Percentiles rank a stretch among this genome's conserved stretches.
These are phyloP conservation scores for Auricularia sp. DNA, from an alignment of 768 basidiomycete genomes.

Conservation along the genomic window DNA sequence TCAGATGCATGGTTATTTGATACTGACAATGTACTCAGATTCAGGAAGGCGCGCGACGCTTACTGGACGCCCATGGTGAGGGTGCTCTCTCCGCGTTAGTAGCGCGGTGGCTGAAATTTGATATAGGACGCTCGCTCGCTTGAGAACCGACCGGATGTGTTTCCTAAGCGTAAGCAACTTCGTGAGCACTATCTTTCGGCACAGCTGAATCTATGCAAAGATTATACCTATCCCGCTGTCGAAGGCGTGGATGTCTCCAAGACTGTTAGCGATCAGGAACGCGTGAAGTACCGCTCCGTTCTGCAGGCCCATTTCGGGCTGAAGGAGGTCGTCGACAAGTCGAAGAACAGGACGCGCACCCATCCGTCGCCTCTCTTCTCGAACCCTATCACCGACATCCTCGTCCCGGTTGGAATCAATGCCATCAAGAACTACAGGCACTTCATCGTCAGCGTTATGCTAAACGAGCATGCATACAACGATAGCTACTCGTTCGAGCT, in stretches of 20 bases:
- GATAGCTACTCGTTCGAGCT: constrained; percentile 18
- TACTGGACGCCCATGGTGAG: not conserved
- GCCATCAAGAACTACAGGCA: constrained; percentile 16
- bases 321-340: not conserved
- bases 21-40: not conserved
- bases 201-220: constrained; percentile 6
- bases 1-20: not conserved
- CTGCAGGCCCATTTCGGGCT: constrained; percentile 17
- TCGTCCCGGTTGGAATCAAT: constrained; percentile 11
- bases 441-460: constrained; percentile 17
- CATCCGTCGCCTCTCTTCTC: not conserved
- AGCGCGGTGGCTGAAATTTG: no score
- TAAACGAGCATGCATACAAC: constrained; percentile 17
- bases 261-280: constrained; percentile 9
- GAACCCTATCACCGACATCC: not conserved
- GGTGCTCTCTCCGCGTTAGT: no score
- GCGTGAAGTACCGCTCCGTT: constrained; percentile 13
- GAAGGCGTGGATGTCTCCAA: constrained; percentile 18
- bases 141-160: not conserved
- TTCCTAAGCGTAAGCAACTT: not conserved
- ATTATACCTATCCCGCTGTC: constrained; percentile 19
- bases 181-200: not conserved
- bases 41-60: not conserved
- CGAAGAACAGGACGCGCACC: not conserved
- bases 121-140: not conserved